Base-by-base conservation (phyloP, 441 rosid species). In the Corymbia calophylla region DNA sequence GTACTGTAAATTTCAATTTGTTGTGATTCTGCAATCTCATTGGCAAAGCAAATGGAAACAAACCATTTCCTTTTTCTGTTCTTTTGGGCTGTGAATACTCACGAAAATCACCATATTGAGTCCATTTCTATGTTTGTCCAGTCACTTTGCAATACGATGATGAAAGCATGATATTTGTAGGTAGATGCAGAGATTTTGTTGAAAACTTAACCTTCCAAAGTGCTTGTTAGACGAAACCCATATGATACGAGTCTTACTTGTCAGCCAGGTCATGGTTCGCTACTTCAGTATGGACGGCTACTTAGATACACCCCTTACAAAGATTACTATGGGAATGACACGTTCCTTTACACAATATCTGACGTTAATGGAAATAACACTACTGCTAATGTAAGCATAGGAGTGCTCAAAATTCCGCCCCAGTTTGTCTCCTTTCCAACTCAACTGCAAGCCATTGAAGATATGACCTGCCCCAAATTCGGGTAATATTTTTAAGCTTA, bases 211-310 rank as follows among this genome's bases (percentile, higher is more conserved):
- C 84, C 84, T 77, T 77, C 51, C 51, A 77, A 77, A 12, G 44
- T 77, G 1, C 51, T 39, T 39, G 9, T 77, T 77, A 39, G 8
- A 13, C 3, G 18, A 77, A 11, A 89, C 89, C 86, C 64, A 9
- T 55, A 60, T 21, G 32, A 87, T 62, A 53, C 6, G 39, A 25
- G 86, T 88, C 32, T 84, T 53, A 88, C 89, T 89, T 92, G 84
- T 91, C 95, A 97, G 99, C 98, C 99, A 90, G 93, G 54, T 89
- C 94, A 93, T 88, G 99, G 98, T 92, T 97, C 99, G 81, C 94
- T 97, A 89, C 93, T 97, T 27, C 96, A 93, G 82, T 90, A 93
- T 88, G 98, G 95, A 60, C 94, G 89, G 89, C 87, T 95, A 44
- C 93, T 97, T 39, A 91, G 99, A 92, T 97, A 97, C 92, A 95